Percentiles rank a stretch among this genome's conserved stretches.
Evolutionary conservation across 2,329 filamentous ascomycete species (phyloP).

Genomic region (Pseudogymnoascus sp.): DNA sequence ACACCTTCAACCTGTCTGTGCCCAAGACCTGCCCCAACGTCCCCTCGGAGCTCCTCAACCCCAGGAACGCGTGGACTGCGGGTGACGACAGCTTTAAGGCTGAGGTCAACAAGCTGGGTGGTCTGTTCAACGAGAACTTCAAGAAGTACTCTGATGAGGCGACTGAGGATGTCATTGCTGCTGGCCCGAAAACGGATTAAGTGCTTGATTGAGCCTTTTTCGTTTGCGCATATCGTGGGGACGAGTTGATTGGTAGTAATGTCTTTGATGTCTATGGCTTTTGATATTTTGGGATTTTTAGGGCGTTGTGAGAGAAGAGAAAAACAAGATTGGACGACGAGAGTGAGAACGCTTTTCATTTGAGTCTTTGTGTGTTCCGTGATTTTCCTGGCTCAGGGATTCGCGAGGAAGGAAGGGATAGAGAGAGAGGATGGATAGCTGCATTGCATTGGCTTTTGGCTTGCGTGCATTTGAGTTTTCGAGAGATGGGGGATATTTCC

Average conservation of each 20-base stretch:
- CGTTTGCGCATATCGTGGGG: no score
- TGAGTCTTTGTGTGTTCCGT: background rate
- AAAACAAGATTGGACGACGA: background rate
- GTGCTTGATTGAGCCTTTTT: no score
- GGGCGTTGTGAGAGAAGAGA: background rate
- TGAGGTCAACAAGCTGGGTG: slow-evolving; percentile 85
- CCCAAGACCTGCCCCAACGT: slow-evolving; percentile 86
- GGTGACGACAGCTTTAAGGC: slow-evolving; percentile 71
- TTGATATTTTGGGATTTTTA: background rate
- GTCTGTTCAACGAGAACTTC: slow-evolving; percentile 94
- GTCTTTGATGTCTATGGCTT: background rate
- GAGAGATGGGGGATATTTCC: background rate
- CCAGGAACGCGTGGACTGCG: slow-evolving; percentile 82
- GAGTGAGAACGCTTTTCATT: background rate
- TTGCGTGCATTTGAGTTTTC: background rate
- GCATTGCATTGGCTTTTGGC: background rate
- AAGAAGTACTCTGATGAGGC: slow-evolving; percentile 86
- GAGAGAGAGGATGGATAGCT: background rate
- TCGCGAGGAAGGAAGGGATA: background rate
- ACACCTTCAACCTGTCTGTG: slow-evolving; percentile 93
- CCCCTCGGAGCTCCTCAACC: slow-evolving; percentile 88
- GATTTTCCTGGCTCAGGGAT: background rate
- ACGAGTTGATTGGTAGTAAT: background rate
- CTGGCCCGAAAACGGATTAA: slow-evolving; percentile 37
- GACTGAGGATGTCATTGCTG: slow-evolving; percentile 67